Evolutionary conservation across 768 basidiomycete species (phyloP), one percentile per base, ranked within the genome.

Genomic region (Mycena belliarum): DNA sequence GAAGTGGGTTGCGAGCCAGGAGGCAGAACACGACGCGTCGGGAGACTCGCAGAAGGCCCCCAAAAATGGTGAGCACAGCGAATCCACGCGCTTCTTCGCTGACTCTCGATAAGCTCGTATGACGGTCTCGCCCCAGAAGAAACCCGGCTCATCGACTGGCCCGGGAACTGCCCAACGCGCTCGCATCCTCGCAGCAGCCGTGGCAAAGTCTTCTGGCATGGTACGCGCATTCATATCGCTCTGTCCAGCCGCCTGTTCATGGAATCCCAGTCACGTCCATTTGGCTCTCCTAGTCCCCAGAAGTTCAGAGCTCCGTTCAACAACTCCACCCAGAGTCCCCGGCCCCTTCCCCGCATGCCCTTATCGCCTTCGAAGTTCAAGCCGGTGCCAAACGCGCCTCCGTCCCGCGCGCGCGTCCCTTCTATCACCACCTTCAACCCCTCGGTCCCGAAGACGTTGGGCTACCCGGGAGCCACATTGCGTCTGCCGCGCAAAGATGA

Each of bases 371-470:
- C 41, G 86, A 87, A 73, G 62, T 66, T 55, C 65, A 72, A 65
- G 49, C 74, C 72, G 63, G 56, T 69, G 28, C 64, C 66, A 49
- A 58, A 62, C 42, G 61, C 57, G 42, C 60, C 61, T 24, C 62
- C n/a, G n/a, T n/a, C 62, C 50, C 60, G 65, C 33, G 59, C 57
- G 26, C 75, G 69, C 65, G 79, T 76, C 54, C 91, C 90, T 2
- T 87, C 88, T 23, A 79, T 76, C 23, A 77, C 84, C 23, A 83
- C 78, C 10, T 95, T 95, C 73, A 89, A 91, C 49, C 92, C 91
- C 0, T 70, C 78, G 7, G 75, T 94, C 35, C 80, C 75, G 7
- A 84, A 84, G 60, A 79, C 82, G 11, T 82, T 83, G 44, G 75
- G 69, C 57, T 88, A 75, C 63, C 84, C 85, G 32, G 66, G 76